Evolutionary conservation across 805 yeast species (phyloP), one percentile per base, ranked within the genome.

Genomic region (Candida jianshihensis): DNA sequence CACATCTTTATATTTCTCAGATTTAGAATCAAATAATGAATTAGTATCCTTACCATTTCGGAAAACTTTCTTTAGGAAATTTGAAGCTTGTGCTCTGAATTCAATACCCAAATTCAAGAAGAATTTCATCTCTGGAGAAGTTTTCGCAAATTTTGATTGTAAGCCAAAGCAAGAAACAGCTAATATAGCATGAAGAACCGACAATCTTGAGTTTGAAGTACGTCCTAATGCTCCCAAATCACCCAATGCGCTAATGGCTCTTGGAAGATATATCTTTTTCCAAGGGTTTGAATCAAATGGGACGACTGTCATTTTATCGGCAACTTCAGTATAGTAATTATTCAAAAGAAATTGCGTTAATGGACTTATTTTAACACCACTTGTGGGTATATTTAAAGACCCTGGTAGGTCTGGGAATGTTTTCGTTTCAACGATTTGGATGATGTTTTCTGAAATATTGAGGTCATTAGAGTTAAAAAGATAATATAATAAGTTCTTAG

Each of bases 131-230:
- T 78, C 75, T 12, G 69, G 72, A 2, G 88, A 74, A 39, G 80
- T 79, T 38, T 78, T 73, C 1, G 72, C 70, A 57, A 80, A 82
- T 49, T 78, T 81, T 42, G 84, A 73, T 52, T 82, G 89, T 33
- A 87, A 56, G 51, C 84, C 81, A 60, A 82, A 86, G 4, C 95
- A 92, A 19, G 84, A 71, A 4, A 83, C 89, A 0, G 95, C 92
- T 31, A 87, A 56, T 9, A 86, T 56, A 0, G 95, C 92, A 61
- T 86, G 81, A 29, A 87, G 59, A 14, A 86, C 59, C 1, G 94
- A 86, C 52, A 82, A 79, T 44, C 86, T 73, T 6, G 95, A 87
- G 40, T 75, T 71, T 1, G 89, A 73, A 0, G 95, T 82, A 35
- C 65, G 65, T 0, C 95, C 95, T 28, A 79, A 56, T 2, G 88